phyloP scores from a whole-genome alignment of 2,329 filamentous ascomycete species.

The Aphanocladium album region DNA sequence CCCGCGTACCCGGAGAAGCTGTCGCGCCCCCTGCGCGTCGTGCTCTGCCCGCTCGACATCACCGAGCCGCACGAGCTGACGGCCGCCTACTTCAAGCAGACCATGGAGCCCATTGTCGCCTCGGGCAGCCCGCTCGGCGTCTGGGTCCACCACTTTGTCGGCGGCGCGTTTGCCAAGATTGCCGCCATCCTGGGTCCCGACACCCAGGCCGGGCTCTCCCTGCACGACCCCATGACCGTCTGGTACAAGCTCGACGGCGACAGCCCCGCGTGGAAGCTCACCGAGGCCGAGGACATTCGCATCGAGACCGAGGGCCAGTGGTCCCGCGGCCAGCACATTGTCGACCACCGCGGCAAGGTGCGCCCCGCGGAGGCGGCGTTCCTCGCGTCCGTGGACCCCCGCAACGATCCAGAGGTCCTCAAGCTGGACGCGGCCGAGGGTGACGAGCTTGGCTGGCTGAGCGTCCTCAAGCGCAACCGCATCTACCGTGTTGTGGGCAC shows the following conservation, averaged over 20 bases:
- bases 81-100: constrained; percentile 52
- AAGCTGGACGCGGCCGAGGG: constrained; percentile 52
- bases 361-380: constrained; percentile 44
- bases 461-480: constrained; percentile 67
- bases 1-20: constrained; percentile 60
- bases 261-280: constrained; percentile 49
- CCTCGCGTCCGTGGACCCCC: constrained; percentile 35
- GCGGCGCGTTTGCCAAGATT: constrained; percentile 65
- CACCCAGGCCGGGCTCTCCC: constrained; percentile 54
- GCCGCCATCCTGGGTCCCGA: constrained; percentile 55
- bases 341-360: constrained; percentile 63
- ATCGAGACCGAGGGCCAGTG: constrained; percentile 90
- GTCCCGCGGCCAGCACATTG: constrained; percentile 86
- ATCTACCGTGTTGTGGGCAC: constrained; percentile 67
- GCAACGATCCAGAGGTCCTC: constrained; percentile 35
- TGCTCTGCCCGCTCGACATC: constrained; percentile 71
- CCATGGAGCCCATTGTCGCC: constrained; percentile 50
- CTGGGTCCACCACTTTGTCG: constrained; percentile 69
- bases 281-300: constrained; percentile 70
- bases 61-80: constrained; percentile 66
- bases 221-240: constrained; percentile 74
- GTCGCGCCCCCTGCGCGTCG: constrained; percentile 59
- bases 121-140: constrained; percentile 66
- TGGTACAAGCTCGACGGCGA: constrained; percentile 67
- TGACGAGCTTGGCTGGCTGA: constrained; percentile 74